Base-by-base conservation (phyloP, 768 basidiomycete genomes). In the Cyclocybe cylindracea region DNA sequence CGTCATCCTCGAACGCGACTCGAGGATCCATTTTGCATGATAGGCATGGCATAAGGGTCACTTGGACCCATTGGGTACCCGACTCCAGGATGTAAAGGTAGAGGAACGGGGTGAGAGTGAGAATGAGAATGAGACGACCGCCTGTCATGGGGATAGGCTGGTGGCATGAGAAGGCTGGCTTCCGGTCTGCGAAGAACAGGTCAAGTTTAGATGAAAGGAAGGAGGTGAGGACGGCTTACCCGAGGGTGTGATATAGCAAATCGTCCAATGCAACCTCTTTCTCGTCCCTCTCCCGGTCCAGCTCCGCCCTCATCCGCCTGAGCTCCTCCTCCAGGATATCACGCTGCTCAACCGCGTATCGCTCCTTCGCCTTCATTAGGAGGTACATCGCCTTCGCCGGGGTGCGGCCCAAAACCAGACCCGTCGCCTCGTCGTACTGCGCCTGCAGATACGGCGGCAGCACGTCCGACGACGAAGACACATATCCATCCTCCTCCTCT, bases 361-460 rank as follows among this genome's bases (percentile, higher is more conserved):
- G 74, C 65, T 87, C 78, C 62, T 92, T 93, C 5, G 94, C 92
- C 62, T 94, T 90, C 76, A 80, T 78, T 54, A 71, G 77, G 56
- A 71, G 74, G 66, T 94, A 95, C 75, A 83, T 84, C 34, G 84
- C 82, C 73, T 86, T 83, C 31, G 76, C 70, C 0, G 82, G 86
- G n/a, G 84, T 70, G n/a, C 86, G 79, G 1, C 88, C 89, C 60
- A 82, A 66, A 4, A 91, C 79, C n/a, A 82, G 68, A 1, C 84
- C 83, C 1, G 85, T 89, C 11, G 70, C 66, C 0, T 83, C 79
- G 59, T 84, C 80, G 54, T 75, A 72, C 24, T 79, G 75, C 5
- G 70, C 69, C 16, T 69, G 61, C 2, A 91, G 73, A 54, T 85
- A 77, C 0, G 73, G 60, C 2, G 89, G 87, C 0, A 89, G 65